Evolutionary conservation across 2,329 filamentous ascomycete genomes (phyloP), one percentile per base, ranked within the genome.

Genomic region (Phialocephala sp.): DNA sequence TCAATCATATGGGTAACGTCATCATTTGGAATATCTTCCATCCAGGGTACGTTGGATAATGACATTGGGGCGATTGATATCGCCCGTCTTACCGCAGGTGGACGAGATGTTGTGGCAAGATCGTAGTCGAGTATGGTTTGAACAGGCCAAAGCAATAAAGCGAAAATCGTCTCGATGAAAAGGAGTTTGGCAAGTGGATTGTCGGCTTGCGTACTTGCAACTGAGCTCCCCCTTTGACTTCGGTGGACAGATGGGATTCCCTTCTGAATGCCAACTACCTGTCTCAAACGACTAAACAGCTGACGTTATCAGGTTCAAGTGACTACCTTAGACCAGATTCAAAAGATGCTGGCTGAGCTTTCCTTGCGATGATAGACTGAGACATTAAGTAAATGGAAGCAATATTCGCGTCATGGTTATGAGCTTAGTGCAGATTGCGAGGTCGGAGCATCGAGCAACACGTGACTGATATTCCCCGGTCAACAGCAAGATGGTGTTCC

Each of bases 1-100:
- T 60, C 64, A 14, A 50, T 64, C 66, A 71, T 71, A 32, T 68
- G 50, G 5, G 41, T 24, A 14, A 68, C 47, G 24, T 71, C 67
- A 36, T 58, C 50, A 14, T 54, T 32, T 54, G 50, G 22, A 36
- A 15, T 50, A 54, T 52, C 59, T 61, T 32, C 22, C 32, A 54
- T 54, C 50, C 27, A 54, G 3, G 27, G 24, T 24, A 14, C 6
- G 32, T 54, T 18, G 11, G 12, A 35, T n/a, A 50, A 50, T 22
- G 45, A 50, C 45, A 50, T 50, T 32, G 27, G 27, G 27, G 27
- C 27, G 27, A 32, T 3, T 6, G 27, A 32, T 32, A n/a, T n/a
- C n/a, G 27, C 27, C 27, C 6, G 27, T 32, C n/a, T n/a, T n/a
- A 32, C 3, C 27, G 27, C 3, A 32, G 3, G 27, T 32, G 27